Conservation (phyloP, 2,329 filamentous ascomycete genomes). For the Fusarium anthophilum region DNA sequence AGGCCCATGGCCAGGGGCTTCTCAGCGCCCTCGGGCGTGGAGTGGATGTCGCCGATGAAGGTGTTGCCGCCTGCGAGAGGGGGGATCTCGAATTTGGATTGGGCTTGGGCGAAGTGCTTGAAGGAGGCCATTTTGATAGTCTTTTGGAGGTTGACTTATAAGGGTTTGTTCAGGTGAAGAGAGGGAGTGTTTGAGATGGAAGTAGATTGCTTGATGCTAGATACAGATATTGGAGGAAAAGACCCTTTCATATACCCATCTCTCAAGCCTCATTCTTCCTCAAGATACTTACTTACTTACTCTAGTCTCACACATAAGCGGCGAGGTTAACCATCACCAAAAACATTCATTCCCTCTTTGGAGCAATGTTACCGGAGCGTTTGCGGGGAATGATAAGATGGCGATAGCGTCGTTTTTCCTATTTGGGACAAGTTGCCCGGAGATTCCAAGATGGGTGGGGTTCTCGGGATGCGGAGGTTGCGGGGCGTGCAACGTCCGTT, state of each 20-base stretch:
- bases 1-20: conserved; percentile 71
- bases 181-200: background rate
- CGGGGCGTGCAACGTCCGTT: conserved; percentile 13
- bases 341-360: conserved; percentile 18
- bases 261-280: background rate
- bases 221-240: background rate
- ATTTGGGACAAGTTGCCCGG: conserved; percentile 30
- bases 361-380: conserved; percentile 23
- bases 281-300: background rate
- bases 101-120: conserved; percentile 65
- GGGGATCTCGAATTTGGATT: conserved; percentile 69
- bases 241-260: conserved; percentile 22
- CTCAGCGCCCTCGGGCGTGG: conserved; percentile 63
- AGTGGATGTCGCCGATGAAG: conserved; percentile 70
- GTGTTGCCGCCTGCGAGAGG: conserved; percentile 75
- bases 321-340: background rate
- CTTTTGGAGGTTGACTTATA: background rate
- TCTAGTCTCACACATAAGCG: background rate
- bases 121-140: conserved; percentile 51
- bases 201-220: background rate
- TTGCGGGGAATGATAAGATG: conserved; percentile 11
- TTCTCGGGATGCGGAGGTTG: background rate
- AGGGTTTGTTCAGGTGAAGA: background rate
- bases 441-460: conserved; percentile 1
- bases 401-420: conserved; percentile 33